Conservation (phyloP, 2,329 filamentous ascomycete genomes). For the Ambrosiella xylebori region DNA sequence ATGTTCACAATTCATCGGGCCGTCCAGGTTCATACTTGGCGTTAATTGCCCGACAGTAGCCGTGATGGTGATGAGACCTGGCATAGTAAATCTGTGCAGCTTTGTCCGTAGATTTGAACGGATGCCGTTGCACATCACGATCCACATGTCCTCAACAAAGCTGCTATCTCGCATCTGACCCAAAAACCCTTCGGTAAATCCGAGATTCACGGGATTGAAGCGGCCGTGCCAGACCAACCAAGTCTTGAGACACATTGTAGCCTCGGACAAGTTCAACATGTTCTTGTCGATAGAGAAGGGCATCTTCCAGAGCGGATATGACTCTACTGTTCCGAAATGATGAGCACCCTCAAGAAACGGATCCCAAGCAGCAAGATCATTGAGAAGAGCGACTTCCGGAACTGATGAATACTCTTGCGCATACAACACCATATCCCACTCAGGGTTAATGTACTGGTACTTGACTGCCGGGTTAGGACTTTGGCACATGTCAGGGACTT, state of each 20-base stretch:
- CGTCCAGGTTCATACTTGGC: not conserved
- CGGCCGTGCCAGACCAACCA: constrained; percentile 6
- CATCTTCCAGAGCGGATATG: constrained; percentile 8
- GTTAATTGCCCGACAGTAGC: not conserved
- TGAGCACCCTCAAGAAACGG: constrained; percentile 11
- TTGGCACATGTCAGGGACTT: not conserved
- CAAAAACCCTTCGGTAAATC: constrained; percentile 6
- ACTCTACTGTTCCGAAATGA: constrained; percentile 14
- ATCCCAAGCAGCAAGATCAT: constrained; percentile 14
- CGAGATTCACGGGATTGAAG: not conserved
- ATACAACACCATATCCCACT: constrained; percentile 15
- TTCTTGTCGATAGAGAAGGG: constrained; percentile 8
- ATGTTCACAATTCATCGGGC: not conserved
- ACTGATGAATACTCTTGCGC: constrained; percentile 7
- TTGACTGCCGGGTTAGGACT: constrained; percentile 13
- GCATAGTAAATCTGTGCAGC: not conserved
- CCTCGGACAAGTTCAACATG: constrained; percentile 12
- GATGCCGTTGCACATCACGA: not conserved
- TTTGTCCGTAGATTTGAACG: not conserved
- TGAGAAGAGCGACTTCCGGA: constrained; percentile 14
- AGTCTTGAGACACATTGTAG: constrained; percentile 6
- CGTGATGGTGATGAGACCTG: not conserved
- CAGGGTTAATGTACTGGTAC: constrained; percentile 14
- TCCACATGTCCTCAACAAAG: not conserved
- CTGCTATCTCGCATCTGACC: constrained; percentile 3